phyloP scores from a whole-genome alignment of 2,329 filamentous ascomycete genomes.

The Colletotrichum viniferum region DNA sequence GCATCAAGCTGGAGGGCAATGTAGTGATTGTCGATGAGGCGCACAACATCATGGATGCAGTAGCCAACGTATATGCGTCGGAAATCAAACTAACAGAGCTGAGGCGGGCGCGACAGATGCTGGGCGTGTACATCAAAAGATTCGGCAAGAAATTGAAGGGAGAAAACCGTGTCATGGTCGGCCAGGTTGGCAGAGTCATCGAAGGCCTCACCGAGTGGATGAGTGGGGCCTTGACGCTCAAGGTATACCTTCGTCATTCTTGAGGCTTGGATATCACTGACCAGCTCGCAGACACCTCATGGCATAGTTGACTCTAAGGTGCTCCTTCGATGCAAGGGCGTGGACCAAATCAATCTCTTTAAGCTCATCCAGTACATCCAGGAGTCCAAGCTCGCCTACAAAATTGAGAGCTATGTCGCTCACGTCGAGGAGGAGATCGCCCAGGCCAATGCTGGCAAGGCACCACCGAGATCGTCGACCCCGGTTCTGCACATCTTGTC shows the following conservation, averaged over 20 bases:
- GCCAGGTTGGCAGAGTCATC: conserved; percentile 82
- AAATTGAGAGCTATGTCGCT: conserved; percentile 86
- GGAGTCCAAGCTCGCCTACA: conserved; percentile 90
- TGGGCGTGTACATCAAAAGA: conserved; percentile 82
- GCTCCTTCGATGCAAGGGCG: conserved; percentile 81
- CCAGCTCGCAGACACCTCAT: conserved; percentile 50
- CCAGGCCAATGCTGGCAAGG: conserved; percentile 26
- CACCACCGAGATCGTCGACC: conserved; percentile 40
- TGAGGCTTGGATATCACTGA: conserved; percentile 4
- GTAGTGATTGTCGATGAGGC: conserved; percentile 97
- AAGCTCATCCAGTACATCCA: conserved; percentile 88
- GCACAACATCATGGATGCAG: conserved; percentile 96
- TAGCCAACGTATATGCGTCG: conserved; percentile 84
- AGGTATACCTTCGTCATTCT: conserved; percentile 37
- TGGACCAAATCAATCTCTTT: conserved; percentile 94
- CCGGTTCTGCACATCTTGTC: conserved; percentile 61
- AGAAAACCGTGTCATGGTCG: conserved; percentile 88
- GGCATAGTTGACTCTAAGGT: conserved; percentile 73
- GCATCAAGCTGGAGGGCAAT: conserved; percentile 84
- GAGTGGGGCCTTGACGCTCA: conserved; percentile 52
- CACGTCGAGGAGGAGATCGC: conserved; percentile 59
- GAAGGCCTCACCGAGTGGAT: conserved; percentile 78
- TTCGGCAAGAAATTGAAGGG: conserved; percentile 91
- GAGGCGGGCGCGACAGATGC: conserved; percentile 72
- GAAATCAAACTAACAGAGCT: conserved; percentile 77